phyloP scores from a whole-genome alignment of 1,284 basidiomycete genomes.

The Pascua guehoae region DNA sequence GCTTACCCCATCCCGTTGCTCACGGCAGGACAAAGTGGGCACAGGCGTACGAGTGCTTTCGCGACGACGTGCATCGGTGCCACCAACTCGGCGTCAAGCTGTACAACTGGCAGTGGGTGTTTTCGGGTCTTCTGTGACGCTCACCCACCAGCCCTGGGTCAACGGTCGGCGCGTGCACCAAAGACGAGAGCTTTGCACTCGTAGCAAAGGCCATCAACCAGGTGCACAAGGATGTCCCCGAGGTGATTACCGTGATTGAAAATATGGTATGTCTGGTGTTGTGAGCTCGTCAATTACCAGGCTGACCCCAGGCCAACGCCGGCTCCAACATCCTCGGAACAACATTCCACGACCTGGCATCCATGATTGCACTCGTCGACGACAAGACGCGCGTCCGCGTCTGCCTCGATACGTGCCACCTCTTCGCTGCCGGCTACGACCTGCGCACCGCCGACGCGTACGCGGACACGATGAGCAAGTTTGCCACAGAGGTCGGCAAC shows the following conservation, averaged over 20 bases:
- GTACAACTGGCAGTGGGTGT: slow-evolving; percentile 79
- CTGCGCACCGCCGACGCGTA: slow-evolving; percentile 58
- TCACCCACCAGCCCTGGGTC: slow-evolving; percentile 64
- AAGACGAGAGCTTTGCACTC: slow-evolving; percentile 60
- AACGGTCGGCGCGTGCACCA: slow-evolving; percentile 64
- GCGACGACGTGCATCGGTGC: slow-evolving; percentile 78
- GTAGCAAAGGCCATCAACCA: slow-evolving; percentile 73
- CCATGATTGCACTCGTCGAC: slow-evolving; percentile 67
- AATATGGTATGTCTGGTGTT: slow-evolving; percentile 66
- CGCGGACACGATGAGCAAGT: slow-evolving; percentile 54
- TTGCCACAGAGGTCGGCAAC: slow-evolving; percentile 66
- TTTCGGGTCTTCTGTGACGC: too few relatives aligned
- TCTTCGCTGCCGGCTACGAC: slow-evolving; percentile 80
- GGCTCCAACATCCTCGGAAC: slow-evolving; percentile 72
- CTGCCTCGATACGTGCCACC: slow-evolving; percentile 83
- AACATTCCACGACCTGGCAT: slow-evolving; percentile 63
- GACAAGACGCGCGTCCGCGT: slow-evolving; percentile 74
- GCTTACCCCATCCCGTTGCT: background rate
- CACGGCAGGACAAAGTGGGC: slow-evolving; percentile 62
- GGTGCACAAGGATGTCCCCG: slow-evolving; percentile 65
- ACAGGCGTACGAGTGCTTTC: slow-evolving; percentile 73
- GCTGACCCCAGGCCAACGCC: slow-evolving; percentile 62
- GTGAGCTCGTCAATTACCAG: background rate
- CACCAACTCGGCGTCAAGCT: slow-evolving; percentile 68
- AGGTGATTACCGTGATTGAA: slow-evolving; percentile 69